These are phyloP conservation scores for Pichia sorboxylosa DNA, from an alignment of 1,139 yeast genomes.

Conservation along the genomic window DNA sequence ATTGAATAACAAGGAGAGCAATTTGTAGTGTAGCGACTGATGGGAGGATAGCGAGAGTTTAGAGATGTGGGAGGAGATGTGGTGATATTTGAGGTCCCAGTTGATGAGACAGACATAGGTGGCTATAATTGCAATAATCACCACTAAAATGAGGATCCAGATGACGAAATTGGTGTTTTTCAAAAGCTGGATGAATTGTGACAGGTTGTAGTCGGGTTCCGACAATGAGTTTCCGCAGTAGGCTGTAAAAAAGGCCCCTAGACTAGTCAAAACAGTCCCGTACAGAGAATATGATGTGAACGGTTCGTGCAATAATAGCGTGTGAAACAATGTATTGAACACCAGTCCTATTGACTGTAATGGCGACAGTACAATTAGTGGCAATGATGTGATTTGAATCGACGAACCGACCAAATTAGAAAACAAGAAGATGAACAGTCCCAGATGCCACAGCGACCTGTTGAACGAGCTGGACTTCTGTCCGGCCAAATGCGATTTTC, in stretches of 20 bases:
- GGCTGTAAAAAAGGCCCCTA: constrained; percentile 77
- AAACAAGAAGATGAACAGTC: constrained; percentile 56
- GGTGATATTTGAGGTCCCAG: constrained; percentile 1
- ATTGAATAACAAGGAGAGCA: constrained; percentile 3
- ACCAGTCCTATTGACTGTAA: constrained; percentile 80
- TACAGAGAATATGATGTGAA: constrained; percentile 45
- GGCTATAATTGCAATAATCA: constrained; percentile 22
- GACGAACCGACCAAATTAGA: constrained; percentile 75
- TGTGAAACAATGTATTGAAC: constrained; percentile 69
- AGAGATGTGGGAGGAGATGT: background rate
- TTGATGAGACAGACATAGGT: constrained; percentile 17
- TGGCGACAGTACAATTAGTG: constrained; percentile 70
- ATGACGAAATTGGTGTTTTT: constrained; percentile 29
- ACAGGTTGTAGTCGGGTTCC: constrained; percentile 40
- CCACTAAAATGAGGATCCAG: constrained; percentile 31
- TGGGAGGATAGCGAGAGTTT: background rate
- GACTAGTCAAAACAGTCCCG: constrained; percentile 59
- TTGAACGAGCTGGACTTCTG: constrained; percentile 31
- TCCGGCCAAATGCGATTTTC: constrained; percentile 54
- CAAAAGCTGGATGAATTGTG: constrained; percentile 34
- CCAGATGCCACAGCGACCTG: constrained; percentile 64
- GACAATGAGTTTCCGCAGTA: constrained; percentile 48
- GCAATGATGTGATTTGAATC: constrained; percentile 75
- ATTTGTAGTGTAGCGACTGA: background rate
- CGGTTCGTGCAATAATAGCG: constrained; percentile 54